These are phyloP conservation scores for Knoxia roxburghii DNA, from an alignment of 257 asterid genomes.

Conservation along the genomic window DNA sequence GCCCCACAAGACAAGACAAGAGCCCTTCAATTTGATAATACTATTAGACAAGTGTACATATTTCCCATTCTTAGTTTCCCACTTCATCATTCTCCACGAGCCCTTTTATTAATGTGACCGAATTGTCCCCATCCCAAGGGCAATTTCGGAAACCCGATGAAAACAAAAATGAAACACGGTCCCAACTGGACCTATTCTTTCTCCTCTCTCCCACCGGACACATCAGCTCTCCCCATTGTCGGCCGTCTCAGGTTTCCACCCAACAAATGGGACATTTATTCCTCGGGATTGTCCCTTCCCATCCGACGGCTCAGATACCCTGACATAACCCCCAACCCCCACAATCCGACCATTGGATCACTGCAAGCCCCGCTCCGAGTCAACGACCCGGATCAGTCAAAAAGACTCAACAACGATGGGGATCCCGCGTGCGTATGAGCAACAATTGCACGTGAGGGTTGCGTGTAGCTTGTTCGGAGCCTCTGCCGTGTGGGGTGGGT, in stretches of 20 bases:
- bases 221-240: slow-evolving; percentile 18
- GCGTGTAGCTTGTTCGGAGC: background rate
- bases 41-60: no score
- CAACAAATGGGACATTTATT: slow-evolving; percentile 25
- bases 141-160: background rate
- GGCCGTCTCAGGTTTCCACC: slow-evolving; percentile 13
- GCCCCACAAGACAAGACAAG: no score
- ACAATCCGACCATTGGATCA: background rate
- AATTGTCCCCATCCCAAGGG: background rate
- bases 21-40: no score
- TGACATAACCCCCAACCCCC: accelerated
- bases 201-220: slow-evolving; percentile 12
- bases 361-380: background rate
- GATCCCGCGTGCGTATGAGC: slow-evolving; percentile 17
- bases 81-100: background rate
- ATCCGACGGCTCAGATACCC: slow-evolving; percentile 11
- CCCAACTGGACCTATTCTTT: no score
- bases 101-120: background rate
- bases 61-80: no score
- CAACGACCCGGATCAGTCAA: slow-evolving; percentile 12
- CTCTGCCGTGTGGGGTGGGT: slow-evolving; percentile 8
- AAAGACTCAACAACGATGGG: background rate
- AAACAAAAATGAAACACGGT: background rate
- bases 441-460: slow-evolving; percentile 21
- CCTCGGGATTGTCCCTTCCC: slow-evolving; percentile 9